These are phyloP conservation scores for Cladosporium sp. DNA, from an alignment of 2,329 filamentous ascomycete genomes.

Conservation along the genomic window DNA sequence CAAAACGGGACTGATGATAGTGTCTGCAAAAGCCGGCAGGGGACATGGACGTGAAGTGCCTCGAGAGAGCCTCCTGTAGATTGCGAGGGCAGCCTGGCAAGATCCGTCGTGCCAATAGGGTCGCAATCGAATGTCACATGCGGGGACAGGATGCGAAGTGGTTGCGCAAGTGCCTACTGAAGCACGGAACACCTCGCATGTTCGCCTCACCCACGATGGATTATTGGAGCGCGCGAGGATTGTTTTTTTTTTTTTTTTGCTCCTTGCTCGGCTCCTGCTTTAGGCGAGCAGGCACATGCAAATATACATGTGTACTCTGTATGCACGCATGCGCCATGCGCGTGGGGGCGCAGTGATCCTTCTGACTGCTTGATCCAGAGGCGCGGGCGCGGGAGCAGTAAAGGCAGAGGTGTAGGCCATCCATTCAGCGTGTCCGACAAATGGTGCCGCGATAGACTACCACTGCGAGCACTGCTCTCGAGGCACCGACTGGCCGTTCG, in stretches of 20 bases:
- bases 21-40: neutral
- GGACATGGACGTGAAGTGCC: neutral
- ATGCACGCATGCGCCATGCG: slow-evolving; percentile 4
- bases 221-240: neutral
- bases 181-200: neutral
- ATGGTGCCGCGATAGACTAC: neutral
- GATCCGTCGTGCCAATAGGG: slow-evolving; percentile 5
- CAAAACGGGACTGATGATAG: neutral
- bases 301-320: neutral
- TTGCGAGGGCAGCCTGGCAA: slow-evolving; percentile 1
- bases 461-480: neutral
- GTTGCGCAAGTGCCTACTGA: slow-evolving; percentile 1
- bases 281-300: slow-evolving; percentile 2
- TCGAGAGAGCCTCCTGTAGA: neutral
- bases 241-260: neutral
- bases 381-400: neutral
- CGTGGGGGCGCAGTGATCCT: slow-evolving; percentile 9
- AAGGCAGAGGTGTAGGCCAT: neutral
- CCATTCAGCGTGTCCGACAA: neutral
- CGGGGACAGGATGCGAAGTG: neutral
- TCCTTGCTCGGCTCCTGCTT: neutral
- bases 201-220: slow-evolving; percentile 1
- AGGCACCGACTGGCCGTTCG: neutral
- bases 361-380: slow-evolving; percentile 12
- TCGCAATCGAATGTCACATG: slow-evolving; percentile 8